Evolutionary conservation across 306 rosid species (phyloP), one percentile per base, ranked within the genome.

Genomic region (Lathyrus sativus): DNA sequence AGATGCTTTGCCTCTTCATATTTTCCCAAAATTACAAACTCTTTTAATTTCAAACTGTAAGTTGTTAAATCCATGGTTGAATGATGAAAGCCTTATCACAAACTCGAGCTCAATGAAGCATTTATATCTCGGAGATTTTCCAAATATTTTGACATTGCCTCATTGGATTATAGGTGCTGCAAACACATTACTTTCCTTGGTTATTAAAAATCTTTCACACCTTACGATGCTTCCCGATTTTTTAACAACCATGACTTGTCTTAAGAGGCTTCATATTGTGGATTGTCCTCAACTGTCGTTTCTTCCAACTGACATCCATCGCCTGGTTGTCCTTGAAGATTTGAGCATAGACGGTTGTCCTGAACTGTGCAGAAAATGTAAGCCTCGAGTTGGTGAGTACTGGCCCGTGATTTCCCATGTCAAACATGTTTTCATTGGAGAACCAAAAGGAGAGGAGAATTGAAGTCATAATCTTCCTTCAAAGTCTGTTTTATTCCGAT

Each of bases 401-500:
- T 14, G 53, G 19, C 53, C 53, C 3, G 17, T 46, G 19, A 46
- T 46, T 46, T n/a, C 22, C 2, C 53, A 46, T 17, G 46, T 64
- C 39, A 64, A 64, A 35, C 26, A 14, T 1, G 9, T 59, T 35
- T 59, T 15, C 46, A 59, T 59, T 35, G 65, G 45, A 59, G 46
- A 59, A 14, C 26, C 78, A 59, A 59, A 6, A 33, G n/a, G 45
- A 33, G 13, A 33, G 13, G 13, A 3, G 44, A 33, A 33, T 33
- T 33, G 38, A 33, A 33, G 38, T 33, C 38, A 26, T 26, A 26
- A 26, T 26, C 28, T 26, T 26, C 28, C 3, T 26, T 26, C 28
- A 26, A 26, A 2, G 2, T 26, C 24, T 22, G 24, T 22, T 22
- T 22, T 22, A 26, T 1, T 0, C 28, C 1, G 28, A 26, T 26